A percentile compares a stretch with the other conserved stretches of the same genome.
Evolutionary conservation across 2,329 filamentous ascomycete species (phyloP).

Genomic region (Apiospora marii): DNA sequence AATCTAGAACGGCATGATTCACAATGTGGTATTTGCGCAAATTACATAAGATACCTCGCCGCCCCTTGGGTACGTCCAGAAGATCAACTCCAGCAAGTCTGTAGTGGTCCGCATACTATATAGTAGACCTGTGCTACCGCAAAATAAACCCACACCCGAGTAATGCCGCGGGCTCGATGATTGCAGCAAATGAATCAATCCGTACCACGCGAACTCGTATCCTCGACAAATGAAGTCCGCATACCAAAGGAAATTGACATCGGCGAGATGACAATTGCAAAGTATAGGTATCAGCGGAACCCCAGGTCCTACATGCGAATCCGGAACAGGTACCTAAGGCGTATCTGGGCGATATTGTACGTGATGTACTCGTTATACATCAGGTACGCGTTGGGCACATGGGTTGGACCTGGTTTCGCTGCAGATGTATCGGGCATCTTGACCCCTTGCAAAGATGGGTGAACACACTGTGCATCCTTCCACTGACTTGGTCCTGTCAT

Average conservation of each 20-base stretch:
- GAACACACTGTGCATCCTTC: slow-evolving; percentile 77
- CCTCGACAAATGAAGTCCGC: background rate
- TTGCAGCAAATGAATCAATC: background rate
- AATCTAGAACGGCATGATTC: too few species aligned
- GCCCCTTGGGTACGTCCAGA: background rate
- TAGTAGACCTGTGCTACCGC: background rate
- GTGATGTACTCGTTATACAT: slow-evolving; percentile 78
- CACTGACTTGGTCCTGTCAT: slow-evolving; percentile 69
- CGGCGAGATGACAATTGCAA: background rate
- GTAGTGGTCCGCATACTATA: background rate
- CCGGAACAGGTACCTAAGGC: slow-evolving; percentile 73
- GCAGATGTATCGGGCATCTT: slow-evolving; percentile 66
- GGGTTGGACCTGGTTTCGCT: slow-evolving; percentile 55
- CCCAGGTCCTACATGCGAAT: slow-evolving; percentile 57
- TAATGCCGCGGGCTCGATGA: background rate
- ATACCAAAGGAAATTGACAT: background rate
- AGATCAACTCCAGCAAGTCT: background rate
- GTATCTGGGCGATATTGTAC: slow-evolving; percentile 74
- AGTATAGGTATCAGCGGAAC: slow-evolving; percentile 4
- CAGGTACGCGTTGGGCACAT: slow-evolving; percentile 55
- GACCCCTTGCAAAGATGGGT: slow-evolving; percentile 71
- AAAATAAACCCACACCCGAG: background rate
- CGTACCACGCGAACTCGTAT: background rate
- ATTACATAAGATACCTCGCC: background rate
- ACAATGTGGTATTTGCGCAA: background rate